These are phyloP conservation scores for Olyra latifolia DNA, from an alignment of 176 grass and related monocot species.

Conservation along the genomic window DNA sequence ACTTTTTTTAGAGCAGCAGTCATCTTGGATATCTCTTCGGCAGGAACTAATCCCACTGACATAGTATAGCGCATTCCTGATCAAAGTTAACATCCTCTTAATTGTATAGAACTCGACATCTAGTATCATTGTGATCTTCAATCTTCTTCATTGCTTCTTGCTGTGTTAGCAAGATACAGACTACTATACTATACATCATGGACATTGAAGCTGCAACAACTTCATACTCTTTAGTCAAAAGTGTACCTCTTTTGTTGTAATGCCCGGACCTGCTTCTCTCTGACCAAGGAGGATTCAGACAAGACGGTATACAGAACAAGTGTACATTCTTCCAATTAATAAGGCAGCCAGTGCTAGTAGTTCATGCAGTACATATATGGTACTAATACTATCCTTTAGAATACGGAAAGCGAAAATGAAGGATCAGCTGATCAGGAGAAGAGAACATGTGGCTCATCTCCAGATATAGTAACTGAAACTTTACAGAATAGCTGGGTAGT, in stretches of 20 bases:
- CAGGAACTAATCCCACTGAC: slow-evolving; percentile 30
- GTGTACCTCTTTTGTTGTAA: slow-evolving; percentile 43
- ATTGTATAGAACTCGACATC: neutral
- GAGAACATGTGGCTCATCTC: slow-evolving; percentile 15
- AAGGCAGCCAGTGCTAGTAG: slow-evolving; percentile 28
- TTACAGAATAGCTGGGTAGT: neutral
- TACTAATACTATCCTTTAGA: neutral
- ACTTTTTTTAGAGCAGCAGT: slow-evolving; percentile 32
- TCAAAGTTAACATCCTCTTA: neutral
- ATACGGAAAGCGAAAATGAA: slow-evolving; percentile 28
- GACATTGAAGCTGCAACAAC: slow-evolving; percentile 45
- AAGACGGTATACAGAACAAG: slow-evolving; percentile 35
- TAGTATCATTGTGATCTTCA: slow-evolving; percentile 18
- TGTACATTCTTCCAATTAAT: slow-evolving; percentile 31
- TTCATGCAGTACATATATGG: slow-evolving; percentile 21
- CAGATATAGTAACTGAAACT: neutral
- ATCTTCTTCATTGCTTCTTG: slow-evolving; percentile 10
- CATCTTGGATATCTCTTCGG: neutral
- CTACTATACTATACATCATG: slow-evolving; percentile 13
- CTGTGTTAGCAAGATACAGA: slow-evolving; percentile 12
- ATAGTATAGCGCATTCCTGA: neutral
- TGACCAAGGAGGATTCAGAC: slow-evolving; percentile 41
- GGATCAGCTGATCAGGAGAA: slow-evolving; percentile 18
- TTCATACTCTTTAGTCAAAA: slow-evolving; percentile 55
- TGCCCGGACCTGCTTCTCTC: slow-evolving; percentile 48